Evolutionary conservation across 2,329 filamentous ascomycete species (phyloP).

Genomic region (Penicillium verrucosum): DNA sequence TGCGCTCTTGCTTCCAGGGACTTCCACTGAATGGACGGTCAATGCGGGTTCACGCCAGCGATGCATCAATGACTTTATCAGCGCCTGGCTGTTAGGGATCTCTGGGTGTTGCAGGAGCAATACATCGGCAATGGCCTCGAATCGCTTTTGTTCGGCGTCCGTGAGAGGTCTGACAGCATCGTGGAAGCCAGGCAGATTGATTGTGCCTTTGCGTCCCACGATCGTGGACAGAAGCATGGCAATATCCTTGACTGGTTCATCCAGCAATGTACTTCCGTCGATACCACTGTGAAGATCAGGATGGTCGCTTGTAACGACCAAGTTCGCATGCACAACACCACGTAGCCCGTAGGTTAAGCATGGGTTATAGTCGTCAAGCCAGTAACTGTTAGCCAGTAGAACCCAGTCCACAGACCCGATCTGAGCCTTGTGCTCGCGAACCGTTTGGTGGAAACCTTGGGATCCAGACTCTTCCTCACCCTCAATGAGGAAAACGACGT

Average conservation of each 20-base stretch:
- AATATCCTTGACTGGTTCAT: slow-evolving; percentile 89
- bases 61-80: slow-evolving; percentile 83
- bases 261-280: slow-evolving; percentile 85
- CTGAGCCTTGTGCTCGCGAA: slow-evolving; percentile 72
- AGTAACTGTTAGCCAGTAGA: slow-evolving; percentile 94
- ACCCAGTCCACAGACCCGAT: slow-evolving; percentile 95
- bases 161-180: slow-evolving; percentile 75
- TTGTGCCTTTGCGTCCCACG: slow-evolving; percentile 73
- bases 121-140: slow-evolving; percentile 77
- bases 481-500: slow-evolving; percentile 92
- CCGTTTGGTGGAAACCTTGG: slow-evolving; percentile 79
- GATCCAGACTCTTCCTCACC: slow-evolving; percentile 96
- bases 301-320: slow-evolving; percentile 79
- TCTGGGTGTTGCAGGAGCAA: slow-evolving; percentile 69
- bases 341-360: slow-evolving; percentile 92
- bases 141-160: slow-evolving; percentile 71
- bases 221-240: slow-evolving; percentile 78
- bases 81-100: slow-evolving; percentile 60
- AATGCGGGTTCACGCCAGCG: slow-evolving; percentile 93
- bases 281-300: slow-evolving; percentile 94
- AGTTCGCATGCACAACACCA: slow-evolving; percentile 88
- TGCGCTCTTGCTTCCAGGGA: slow-evolving; percentile 78
- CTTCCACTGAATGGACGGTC: slow-evolving; percentile 86
- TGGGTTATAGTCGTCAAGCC: slow-evolving; percentile 92
- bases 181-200: slow-evolving; percentile 86